Evolutionary conservation across 202 grass and related monocot genomes (phyloP), one percentile per base, ranked within the genome.

Genomic region (Dendrocalamus latiflorus): DNA sequence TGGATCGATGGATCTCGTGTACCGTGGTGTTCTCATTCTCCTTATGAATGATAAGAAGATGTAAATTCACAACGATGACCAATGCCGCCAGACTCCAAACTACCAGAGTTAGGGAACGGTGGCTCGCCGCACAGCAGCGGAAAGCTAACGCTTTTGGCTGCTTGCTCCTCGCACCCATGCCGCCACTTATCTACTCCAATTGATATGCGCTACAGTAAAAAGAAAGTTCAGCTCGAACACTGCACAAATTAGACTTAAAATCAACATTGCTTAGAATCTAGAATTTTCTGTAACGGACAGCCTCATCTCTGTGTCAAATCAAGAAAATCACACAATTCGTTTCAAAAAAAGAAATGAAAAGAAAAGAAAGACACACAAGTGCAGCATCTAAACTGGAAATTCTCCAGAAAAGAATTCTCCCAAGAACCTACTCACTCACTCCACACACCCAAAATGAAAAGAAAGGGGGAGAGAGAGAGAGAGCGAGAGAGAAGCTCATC

Each of bases 131-230:
- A 81, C 86, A 81, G 87, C 87, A 94, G 84, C 64, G 71, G 85
- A 92, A 77, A 56, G 85, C 83, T 38, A 87, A 70, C 53, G 85
- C 77, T 90, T 95, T 99, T 53, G 81, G 83, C 25, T 93, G 87
- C 87, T 83, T 96, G 91, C 89, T 92, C 85, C 89, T 89, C 84
- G 62, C 75, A 74, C 83, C 92, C 93, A 95, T 99, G 81, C 61
- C 58, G 70, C 62, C 82, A 39, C 81, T 83, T 77, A 81, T 76
- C 82, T 81, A 81, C 85, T 89, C 75, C 86, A 60, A 81, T 18
- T 36, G 84, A 49, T 45, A 87, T 51, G 74, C 37, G 79, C 93
- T 96, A 91, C 86, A 82, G 70, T 68, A 83, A 50, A 26, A 24
- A 7, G 24, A 59, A 61, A 43, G 17, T 53, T 51, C 11, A 72